Base-by-base conservation (phyloP, 2,329 filamentous ascomycete genomes). In the Venturia asperata region DNA sequence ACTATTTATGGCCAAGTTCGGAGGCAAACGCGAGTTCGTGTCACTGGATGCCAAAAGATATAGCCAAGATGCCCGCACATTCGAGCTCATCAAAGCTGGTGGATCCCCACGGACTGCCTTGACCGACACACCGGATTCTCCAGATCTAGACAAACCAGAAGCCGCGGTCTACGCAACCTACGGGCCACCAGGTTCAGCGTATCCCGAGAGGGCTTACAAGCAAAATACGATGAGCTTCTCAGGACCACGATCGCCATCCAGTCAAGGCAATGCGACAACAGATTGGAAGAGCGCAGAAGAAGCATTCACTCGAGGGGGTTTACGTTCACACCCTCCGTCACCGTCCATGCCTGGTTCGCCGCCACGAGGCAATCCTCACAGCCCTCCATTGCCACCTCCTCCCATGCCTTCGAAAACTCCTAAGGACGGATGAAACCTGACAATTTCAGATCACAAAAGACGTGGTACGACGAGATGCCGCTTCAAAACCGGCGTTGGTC, bases 21-120 rank as follows among this genome's bases (percentile, higher is more conserved):
- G 77, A 69, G 76, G 78, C 66, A 85, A 88, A 73, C 85, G 85
- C 70, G 93, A 97, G 75, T 97, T 97, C 71, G 89, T 96, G 68
- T 95, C 91, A 47, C 87, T 89, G 58, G 93, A 97, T 73, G 91
- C 92, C n/a, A 74, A 70, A 74, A 71, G 66, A 63, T 73, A 71
- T 65, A 74, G 70, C 55, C 34, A 64, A n/a, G 65, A 67, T 70
- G 70, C 62, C 5, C 68, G 9, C 69, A 70, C 1, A 63, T 77
- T 71, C 68, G 76, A 77, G 66, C 63, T 77, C 52, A 70, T 70
- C 27, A 75, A 75, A 61, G 71, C 76, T 55, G 30, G 60, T n/a
- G 45, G 34, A 24, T 47, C 62, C 13, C 62, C 62, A 63, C 24
- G 43, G 9, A 41, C 45, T 34, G 37, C n/a, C 21, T 24, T 15